Evolutionary conservation across 495 filamentous ascomycete genomes (phyloP).

Genomic region (Halenospora varia): DNA sequence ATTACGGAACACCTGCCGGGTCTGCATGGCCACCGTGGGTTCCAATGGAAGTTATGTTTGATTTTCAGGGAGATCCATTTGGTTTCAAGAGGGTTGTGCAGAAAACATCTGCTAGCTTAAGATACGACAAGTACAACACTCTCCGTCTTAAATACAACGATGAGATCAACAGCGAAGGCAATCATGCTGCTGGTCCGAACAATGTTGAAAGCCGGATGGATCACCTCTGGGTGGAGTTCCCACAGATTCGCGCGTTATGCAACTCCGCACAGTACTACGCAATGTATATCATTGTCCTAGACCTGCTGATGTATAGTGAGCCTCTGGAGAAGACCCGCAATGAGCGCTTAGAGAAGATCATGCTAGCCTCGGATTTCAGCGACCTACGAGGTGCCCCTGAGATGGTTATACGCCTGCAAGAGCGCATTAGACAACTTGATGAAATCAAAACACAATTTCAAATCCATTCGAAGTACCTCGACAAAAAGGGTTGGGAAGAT

Average conservation of each 20-base stretch:
- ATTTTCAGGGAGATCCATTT: constrained; percentile 86
- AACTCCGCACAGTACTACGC: constrained; percentile 96
- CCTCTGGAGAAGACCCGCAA: constrained; percentile 92
- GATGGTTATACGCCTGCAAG: constrained; percentile 87
- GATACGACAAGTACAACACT: constrained; percentile 98
- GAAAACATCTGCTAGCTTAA: constrained; percentile 86
- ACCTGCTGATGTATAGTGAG: constrained; percentile 91
- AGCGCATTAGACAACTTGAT: constrained; percentile 87
- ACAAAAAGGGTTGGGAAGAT: constrained; percentile 89
- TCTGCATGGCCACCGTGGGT: constrained; percentile 97
- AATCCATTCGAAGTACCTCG: constrained; percentile 81
- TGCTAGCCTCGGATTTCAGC: constrained; percentile 99
- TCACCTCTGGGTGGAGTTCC: constrained; percentile 94
- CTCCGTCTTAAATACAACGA: constrained; percentile 97
- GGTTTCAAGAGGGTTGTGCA: constrained; percentile 94
- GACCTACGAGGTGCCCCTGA: constrained; percentile 90
- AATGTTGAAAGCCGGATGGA: constrained; percentile 79
- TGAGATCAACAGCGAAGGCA: constrained; percentile 63
- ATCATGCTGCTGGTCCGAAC: constrained; percentile 35
- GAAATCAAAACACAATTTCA: constrained; percentile 98
- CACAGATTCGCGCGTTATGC: constrained; percentile 84
- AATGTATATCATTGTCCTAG: constrained; percentile 94
- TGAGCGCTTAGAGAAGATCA: constrained; percentile 94
- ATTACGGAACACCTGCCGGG: constrained; percentile 78
- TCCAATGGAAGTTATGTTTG: constrained; percentile 96